A percentile compares a stretch with the other conserved stretches of the same genome.
Conservation (phyloP, 352 stramenopile genomes). For the Globisporangium paddicum region DNA sequence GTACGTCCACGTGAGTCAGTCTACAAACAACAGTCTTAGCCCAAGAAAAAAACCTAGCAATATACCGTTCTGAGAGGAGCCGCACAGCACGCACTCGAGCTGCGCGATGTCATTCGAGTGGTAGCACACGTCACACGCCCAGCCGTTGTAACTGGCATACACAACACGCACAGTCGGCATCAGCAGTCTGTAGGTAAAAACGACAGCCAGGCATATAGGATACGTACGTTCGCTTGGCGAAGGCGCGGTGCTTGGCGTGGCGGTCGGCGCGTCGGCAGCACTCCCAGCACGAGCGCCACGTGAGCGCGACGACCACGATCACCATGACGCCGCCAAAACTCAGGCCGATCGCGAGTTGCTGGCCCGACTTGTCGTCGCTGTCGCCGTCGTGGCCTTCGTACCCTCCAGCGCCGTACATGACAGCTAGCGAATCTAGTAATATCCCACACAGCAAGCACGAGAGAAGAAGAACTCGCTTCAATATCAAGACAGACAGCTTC, state of each 20-base stretch:
- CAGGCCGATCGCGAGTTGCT: slow-evolving; percentile 27
- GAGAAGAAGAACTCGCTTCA: neutral
- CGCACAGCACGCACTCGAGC: slow-evolving; percentile 45
- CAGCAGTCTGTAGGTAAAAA: neutral
- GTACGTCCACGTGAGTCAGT: neutral
- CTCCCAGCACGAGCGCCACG: slow-evolving; percentile 45
- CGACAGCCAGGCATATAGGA: neutral
- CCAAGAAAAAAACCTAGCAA: neutral
- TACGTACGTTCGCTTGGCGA: slow-evolving; percentile 38
- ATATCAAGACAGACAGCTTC: neutral
- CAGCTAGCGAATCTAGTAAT: slow-evolving; percentile 2
- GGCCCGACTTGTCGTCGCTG: slow-evolving; percentile 9
- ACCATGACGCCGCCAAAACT: slow-evolving; percentile 29
- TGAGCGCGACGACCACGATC: slow-evolving; percentile 35
- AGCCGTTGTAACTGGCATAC: slow-evolving; percentile 29
- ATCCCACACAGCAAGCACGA: neutral
- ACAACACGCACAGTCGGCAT: neutral
- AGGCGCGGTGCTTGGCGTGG: slow-evolving; percentile 37
- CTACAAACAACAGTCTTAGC: neutral
- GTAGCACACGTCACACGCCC: slow-evolving; percentile 50
- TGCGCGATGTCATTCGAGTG: slow-evolving; percentile 51
- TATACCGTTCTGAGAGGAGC: slow-evolving; percentile 34
- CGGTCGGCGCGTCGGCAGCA: slow-evolving; percentile 37
- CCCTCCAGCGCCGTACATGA: slow-evolving; percentile 4
- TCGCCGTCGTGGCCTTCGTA: slow-evolving; percentile 11